A percentile compares a stretch with the other conserved stretches of the same genome.
Conservation (phyloP, 495 filamentous ascomycete species). For the Aspergillus baeticus region DNA sequence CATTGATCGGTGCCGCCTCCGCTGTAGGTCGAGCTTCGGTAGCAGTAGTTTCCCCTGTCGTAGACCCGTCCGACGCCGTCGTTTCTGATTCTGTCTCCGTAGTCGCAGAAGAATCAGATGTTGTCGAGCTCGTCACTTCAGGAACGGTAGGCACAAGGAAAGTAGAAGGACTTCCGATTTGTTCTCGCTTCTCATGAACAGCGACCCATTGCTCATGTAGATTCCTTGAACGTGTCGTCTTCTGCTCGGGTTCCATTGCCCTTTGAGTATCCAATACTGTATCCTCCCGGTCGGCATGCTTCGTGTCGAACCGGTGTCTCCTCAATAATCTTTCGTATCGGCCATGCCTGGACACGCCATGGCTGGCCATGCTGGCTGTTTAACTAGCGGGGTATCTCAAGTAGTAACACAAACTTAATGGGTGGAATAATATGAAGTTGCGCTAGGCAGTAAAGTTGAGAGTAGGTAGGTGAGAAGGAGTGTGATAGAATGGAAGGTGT, state of each 20-base stretch:
- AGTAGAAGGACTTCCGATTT: constrained; percentile 9
- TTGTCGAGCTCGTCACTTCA: not conserved
- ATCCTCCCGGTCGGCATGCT: not conserved
- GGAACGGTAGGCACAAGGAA: constrained; percentile 3
- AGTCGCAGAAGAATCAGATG: not conserved
- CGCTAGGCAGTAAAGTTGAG: not conserved
- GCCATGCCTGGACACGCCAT: constrained; percentile 19
- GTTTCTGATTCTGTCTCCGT: not conserved
- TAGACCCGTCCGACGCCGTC: too few species aligned
- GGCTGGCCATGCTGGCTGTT: constrained; percentile 24
- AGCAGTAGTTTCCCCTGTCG: not conserved
- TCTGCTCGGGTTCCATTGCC: not conserved
- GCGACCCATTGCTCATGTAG: constrained; percentile 3
- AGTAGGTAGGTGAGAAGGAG: not conserved
- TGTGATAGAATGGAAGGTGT: not conserved
- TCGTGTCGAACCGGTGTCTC: constrained; percentile 15
- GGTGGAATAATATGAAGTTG: not conserved
- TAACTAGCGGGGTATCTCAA: not conserved
- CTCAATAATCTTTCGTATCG: constrained; percentile 20
- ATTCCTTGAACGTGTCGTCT: not conserved
- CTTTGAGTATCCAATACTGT: not conserved
- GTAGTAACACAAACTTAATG: not conserved
- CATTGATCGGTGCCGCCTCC: not conserved
- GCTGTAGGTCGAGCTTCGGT: not conserved
- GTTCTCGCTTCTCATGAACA: constrained; percentile 11